Percentiles rank a stretch among this genome's conserved stretches.
phyloP scores from a whole-genome alignment of 2,329 filamentous ascomycete species.

The Penicillium sclerotigenum region DNA sequence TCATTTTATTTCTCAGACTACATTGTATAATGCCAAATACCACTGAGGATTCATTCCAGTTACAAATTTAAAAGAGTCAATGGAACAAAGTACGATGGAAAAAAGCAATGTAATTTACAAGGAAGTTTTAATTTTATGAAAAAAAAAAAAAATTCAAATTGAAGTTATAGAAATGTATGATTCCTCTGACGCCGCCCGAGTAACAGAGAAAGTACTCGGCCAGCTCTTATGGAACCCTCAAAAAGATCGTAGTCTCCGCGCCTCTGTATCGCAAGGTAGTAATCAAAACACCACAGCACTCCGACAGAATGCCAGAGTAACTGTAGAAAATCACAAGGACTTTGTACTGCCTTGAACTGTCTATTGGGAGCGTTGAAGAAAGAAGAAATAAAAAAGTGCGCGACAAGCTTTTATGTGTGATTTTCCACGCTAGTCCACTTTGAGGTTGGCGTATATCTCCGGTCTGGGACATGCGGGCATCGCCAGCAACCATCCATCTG shows the following conservation, averaged over 20 bases:
- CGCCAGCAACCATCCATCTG: slow-evolving; percentile 5
- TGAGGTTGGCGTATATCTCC: slow-evolving; percentile 12
- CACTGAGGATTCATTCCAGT: neutral
- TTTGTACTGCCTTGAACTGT: slow-evolving; percentile 75
- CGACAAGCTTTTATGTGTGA: slow-evolving; percentile 23
- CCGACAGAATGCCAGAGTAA: slow-evolving; percentile 67
- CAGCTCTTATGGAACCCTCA: slow-evolving; percentile 69
- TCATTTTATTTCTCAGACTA: slow-evolving; percentile 11
- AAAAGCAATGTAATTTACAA: neutral
- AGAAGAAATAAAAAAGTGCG: slow-evolving; percentile 19
- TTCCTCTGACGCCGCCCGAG: slow-evolving; percentile 82
- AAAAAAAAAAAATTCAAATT: neutral
- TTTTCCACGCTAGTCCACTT: slow-evolving; percentile 29
- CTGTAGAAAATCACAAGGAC: slow-evolving; percentile 46
- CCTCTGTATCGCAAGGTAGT: slow-evolving; percentile 62
- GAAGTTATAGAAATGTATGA: slow-evolving; percentile 56
- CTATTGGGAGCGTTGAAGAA: slow-evolving; percentile 69
- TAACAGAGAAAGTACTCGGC: slow-evolving; percentile 64
- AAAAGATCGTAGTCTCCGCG: slow-evolving; percentile 52
- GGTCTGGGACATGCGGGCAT: slow-evolving; percentile 10
- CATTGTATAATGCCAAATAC: slow-evolving; percentile 16
- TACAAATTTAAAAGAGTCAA: neutral
- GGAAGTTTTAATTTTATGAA: neutral
- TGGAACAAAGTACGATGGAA: neutral
- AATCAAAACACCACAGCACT: slow-evolving; percentile 56